Evolutionary conservation across 1,284 basidiomycete genomes (phyloP).

Genomic region (Cutaneotrichosporon cutaneum): DNA sequence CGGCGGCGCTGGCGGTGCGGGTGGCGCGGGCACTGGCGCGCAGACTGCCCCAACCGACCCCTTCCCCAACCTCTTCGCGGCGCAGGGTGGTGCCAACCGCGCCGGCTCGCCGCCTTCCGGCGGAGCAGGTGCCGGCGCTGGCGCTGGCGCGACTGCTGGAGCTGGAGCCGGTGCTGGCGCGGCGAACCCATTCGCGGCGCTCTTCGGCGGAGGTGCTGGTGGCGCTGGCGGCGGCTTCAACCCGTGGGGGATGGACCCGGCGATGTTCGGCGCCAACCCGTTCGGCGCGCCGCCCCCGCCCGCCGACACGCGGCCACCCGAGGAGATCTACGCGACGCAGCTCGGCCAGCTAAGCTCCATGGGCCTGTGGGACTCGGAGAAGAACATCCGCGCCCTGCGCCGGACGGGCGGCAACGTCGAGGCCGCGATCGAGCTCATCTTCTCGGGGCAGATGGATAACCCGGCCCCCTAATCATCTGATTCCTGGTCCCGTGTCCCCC

Average conservation of each 20-base stretch:
- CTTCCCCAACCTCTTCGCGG: conserved; percentile 49
- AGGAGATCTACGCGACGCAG: conserved; percentile 85
- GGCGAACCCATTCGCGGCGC: conserved; percentile 22
- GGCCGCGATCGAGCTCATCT: conserved; percentile 85
- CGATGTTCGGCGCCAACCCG: conserved; percentile 56
- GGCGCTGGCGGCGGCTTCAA: conserved; percentile 29
- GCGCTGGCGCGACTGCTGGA: conserved; percentile 14
- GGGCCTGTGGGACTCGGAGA: conserved; percentile 79
- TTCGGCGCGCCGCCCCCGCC: conserved; percentile 40
- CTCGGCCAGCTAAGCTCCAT: conserved; percentile 56
- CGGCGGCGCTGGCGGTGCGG: conserved; percentile 25
- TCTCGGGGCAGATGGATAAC: conserved; percentile 59
- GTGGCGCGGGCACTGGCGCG: conserved; percentile 18
- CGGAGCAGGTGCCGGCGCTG: too few species aligned
- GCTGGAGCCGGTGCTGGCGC: conserved; percentile 11
- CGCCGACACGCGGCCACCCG: conserved; percentile 68
- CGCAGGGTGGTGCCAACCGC: conserved; percentile 19
- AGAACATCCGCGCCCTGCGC: conserved; percentile 83
- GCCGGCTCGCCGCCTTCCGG: neutral
- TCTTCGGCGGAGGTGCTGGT: conserved; percentile 17
- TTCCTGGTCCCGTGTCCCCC: neutral
- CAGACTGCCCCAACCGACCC: conserved; percentile 37
- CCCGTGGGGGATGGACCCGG: conserved; percentile 49
- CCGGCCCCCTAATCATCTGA: neutral
- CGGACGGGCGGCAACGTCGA: conserved; percentile 87